Evolutionary conservation across 257 asterid species (phyloP).

Genomic region (Solanum sparsipilum): DNA sequence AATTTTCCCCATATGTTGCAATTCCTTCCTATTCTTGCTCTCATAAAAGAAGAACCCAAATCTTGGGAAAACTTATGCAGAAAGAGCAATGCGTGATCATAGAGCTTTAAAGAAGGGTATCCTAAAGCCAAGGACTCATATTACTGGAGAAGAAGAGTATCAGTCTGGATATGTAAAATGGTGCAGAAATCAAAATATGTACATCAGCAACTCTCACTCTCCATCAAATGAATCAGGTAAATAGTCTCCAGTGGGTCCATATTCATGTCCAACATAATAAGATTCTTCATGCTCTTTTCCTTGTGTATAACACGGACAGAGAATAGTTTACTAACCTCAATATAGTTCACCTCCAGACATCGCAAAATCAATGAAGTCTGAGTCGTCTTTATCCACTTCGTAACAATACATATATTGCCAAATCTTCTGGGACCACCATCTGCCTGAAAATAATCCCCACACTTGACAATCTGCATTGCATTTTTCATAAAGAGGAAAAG

Average conservation of each 20-base stretch:
- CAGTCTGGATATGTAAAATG: background rate
- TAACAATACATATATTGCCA: constrained; percentile 69
- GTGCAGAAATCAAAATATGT: background rate
- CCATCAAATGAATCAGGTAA: background rate
- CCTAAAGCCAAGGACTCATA: background rate
- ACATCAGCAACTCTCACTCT: background rate
- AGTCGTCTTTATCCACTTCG: constrained; percentile 56
- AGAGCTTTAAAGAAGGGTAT: background rate
- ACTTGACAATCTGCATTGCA: constrained; percentile 63
- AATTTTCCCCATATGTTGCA: background rate
- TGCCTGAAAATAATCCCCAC: constrained; percentile 92
- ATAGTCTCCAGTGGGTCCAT: background rate
- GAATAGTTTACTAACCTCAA: constrained; percentile 52
- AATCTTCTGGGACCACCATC: constrained; percentile 84
- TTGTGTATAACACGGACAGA: background rate
- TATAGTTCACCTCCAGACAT: constrained; percentile 73
- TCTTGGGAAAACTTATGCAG: background rate
- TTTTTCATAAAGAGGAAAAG: background rate
- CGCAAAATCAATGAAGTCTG: constrained; percentile 55
- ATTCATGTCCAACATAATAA: background rate
- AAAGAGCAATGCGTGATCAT: background rate
- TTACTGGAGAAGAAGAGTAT: background rate
- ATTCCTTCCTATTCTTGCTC: background rate
- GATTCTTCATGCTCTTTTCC: background rate
- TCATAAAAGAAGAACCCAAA: background rate